Conservation (phyloP, 352 stramenopile genomes). For the Chrysophaeum taylorii region DNA sequence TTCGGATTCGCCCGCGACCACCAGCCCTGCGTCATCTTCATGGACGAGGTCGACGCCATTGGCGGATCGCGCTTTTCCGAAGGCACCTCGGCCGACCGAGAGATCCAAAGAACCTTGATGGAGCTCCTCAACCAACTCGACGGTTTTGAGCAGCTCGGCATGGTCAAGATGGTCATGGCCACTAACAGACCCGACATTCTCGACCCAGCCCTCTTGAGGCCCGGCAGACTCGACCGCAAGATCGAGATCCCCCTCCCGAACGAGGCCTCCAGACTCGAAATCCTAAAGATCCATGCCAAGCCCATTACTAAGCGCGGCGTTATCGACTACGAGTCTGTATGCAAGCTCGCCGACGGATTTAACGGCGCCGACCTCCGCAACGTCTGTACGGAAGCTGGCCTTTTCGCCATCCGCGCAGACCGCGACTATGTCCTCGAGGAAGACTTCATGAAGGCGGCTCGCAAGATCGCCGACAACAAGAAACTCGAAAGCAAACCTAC, state of each 20-base stretch:
- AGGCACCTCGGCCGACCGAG: slow-evolving; percentile 81
- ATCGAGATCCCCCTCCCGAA: slow-evolving; percentile 99
- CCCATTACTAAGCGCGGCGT: slow-evolving; percentile 97
- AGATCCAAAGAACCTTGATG: slow-evolving; percentile 99
- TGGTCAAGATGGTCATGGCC: slow-evolving; percentile 99
- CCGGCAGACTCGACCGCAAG: slow-evolving; percentile 95
- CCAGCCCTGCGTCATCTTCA: slow-evolving; percentile 99
- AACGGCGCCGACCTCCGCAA: slow-evolving; percentile 99
- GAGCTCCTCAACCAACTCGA: slow-evolving; percentile 99
- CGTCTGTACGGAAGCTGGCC: slow-evolving; percentile 80
- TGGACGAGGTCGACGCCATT: slow-evolving; percentile 99
- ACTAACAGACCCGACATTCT: slow-evolving; percentile 98
- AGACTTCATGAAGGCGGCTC: slow-evolving; percentile 99
- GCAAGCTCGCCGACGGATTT: slow-evolving; percentile 98
- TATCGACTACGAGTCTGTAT: slow-evolving; percentile 97
- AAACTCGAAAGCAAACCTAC: slow-evolving; percentile 99
- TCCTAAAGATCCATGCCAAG: slow-evolving; percentile 97
- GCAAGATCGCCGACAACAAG: slow-evolving; percentile 98
- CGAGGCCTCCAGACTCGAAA: slow-evolving; percentile 92
- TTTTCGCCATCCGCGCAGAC: slow-evolving; percentile 97
- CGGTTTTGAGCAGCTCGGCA: slow-evolving; percentile 93
- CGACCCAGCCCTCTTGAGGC: slow-evolving; percentile 91
- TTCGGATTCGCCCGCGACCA: slow-evolving; percentile 94
- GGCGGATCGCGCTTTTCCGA: slow-evolving; percentile 92
- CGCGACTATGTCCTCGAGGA: slow-evolving; percentile 98